Evolutionary conservation across 768 basidiomycete species (phyloP), one percentile per base, ranked within the genome.

Genomic region (Tricholoma matsutake): DNA sequence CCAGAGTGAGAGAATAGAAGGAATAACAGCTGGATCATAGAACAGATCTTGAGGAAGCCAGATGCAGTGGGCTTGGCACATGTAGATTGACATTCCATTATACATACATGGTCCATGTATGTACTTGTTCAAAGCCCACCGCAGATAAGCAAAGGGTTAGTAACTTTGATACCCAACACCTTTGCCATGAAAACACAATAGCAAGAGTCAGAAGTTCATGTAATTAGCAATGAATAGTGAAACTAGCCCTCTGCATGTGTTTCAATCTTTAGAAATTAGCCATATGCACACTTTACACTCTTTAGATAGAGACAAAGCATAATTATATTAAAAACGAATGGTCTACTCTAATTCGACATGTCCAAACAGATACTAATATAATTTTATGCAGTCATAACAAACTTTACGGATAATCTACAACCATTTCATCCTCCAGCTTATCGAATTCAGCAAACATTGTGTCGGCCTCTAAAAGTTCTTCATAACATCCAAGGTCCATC

Each of bases 1-100:
- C 22, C 47, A 49, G 47, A 49, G 47, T 49, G 22, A 49, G 47
- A 49, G 47, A 49, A 49, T 49, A 49, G 47, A 49, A 49, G 47
- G 25, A 28, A 49, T 49, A 49, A 49, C 47, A 49, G 43, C 10
- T 10, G 22, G 47, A 49, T 49, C 6, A 28, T 49, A 28, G 47
- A 28, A 49, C 16, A 49, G 47, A 49, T 49, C 47, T 49, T 49
- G 47, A 49, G 47, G 47, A 49, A 49, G 22, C 13, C 22, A 10
- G 47, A 47, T 9, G 22, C 22, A 28, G 47, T 49, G 47, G 13
- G 47, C 47, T 13, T 10, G 47, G 47, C 22, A 28, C 25, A 49
- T 49, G 47, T 49, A 10, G 47, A 49, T 49, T 49, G 47, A 49
- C 22, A 28, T 49, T 49, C 47, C 47, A 49, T 49, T 22, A 25